phyloP scores from a whole-genome alignment of 768 basidiomycete genomes.

The Galerina sulciceps region DNA sequence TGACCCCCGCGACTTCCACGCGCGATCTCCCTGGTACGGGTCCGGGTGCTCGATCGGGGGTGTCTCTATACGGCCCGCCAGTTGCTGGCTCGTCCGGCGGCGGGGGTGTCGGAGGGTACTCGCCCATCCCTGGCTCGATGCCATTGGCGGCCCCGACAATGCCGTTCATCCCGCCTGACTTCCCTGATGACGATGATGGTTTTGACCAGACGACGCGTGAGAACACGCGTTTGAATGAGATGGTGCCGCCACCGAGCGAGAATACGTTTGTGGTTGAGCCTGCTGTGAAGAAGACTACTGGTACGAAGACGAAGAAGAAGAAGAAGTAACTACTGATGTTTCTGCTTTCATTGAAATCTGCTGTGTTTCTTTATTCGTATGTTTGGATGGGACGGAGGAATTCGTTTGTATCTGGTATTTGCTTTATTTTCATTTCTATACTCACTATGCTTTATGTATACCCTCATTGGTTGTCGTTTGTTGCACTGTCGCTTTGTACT shows the following conservation, averaged over 20 bases:
- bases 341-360: neutral
- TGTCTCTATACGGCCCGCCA: conserved; percentile 5
- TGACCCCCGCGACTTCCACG: conserved; percentile 18
- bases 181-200: conserved; percentile 20
- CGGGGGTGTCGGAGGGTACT: neutral
- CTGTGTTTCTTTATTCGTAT: neutral
- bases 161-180: conserved; percentile 8
- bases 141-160: conserved; percentile 3
- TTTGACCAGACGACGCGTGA: conserved; percentile 24
- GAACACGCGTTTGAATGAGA: conserved; percentile 26
- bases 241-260: neutral
- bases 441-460: conserved; percentile 1
- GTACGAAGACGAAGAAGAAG: conserved; percentile 16
- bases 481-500: neutral
- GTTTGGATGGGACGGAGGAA: too few species aligned
- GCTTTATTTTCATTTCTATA: conserved; percentile 3
- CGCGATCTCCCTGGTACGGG: conserved; percentile 16
- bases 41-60: conserved; percentile 16
- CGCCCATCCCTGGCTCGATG: neutral
- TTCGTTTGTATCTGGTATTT: conserved; percentile 2
- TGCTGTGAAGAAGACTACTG: conserved; percentile 4
- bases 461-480: neutral
- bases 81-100: neutral
- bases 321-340: conserved; percentile 5
- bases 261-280: neutral